These are phyloP conservation scores for Hibiscus mutabilis DNA, from an alignment of 345 rosid genomes.

Conservation along the genomic window DNA sequence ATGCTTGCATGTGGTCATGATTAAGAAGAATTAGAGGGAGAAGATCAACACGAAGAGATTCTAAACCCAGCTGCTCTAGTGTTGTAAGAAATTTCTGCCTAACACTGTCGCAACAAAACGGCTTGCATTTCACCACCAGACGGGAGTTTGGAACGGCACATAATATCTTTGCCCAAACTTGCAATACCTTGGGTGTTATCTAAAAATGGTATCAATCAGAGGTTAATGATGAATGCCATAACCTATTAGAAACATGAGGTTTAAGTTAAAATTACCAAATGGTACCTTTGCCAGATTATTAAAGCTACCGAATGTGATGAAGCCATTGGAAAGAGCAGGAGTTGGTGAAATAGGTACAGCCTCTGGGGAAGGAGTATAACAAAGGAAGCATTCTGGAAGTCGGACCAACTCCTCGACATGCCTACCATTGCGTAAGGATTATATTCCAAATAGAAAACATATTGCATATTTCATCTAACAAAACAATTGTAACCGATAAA, in stretches of 20 bases:
- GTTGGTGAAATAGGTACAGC: slow-evolving; percentile 88
- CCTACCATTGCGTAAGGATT: slow-evolving; percentile 35
- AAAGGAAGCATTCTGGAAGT: slow-evolving; percentile 89
- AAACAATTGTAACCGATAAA: neutral
- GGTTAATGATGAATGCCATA: neutral
- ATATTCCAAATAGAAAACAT: neutral
- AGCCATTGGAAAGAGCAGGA: slow-evolving; percentile 93
- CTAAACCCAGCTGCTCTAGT: slow-evolving; percentile 89
- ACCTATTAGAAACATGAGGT: neutral
- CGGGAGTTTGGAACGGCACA: slow-evolving; percentile 98
- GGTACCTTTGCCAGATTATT: slow-evolving; percentile 97
- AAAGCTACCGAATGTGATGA: slow-evolving; percentile 97
- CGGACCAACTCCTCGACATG: slow-evolving; percentile 94
- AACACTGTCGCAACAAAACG: slow-evolving; percentile 94
- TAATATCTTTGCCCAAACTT: slow-evolving; percentile 98
- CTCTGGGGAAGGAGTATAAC: slow-evolving; percentile 95
- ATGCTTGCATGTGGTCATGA: slow-evolving; percentile 99
- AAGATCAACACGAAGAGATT: slow-evolving; percentile 91
- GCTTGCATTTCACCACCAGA: slow-evolving; percentile 96
- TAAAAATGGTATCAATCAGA: slow-evolving; percentile 21
- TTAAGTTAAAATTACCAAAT: slow-evolving; percentile 3
- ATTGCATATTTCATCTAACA: neutral
- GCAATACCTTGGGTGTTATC: slow-evolving; percentile 93
- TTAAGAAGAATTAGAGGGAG: slow-evolving; percentile 93
- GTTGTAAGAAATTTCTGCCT: slow-evolving; percentile 78